phyloP scores from a whole-genome alignment of 2,329 filamentous ascomycete genomes.

The Penicillium polonicum region DNA sequence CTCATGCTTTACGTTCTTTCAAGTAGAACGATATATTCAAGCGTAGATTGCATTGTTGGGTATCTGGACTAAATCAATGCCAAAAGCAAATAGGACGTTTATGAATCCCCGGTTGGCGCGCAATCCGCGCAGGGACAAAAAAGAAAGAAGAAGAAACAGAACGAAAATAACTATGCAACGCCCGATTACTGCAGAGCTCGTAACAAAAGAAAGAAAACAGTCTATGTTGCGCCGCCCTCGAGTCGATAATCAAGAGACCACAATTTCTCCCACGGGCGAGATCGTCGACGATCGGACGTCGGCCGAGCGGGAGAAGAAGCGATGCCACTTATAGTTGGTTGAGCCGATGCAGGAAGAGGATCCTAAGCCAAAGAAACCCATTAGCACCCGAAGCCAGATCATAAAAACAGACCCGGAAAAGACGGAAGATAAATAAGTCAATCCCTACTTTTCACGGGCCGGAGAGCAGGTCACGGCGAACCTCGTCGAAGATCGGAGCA shows the following conservation, averaged over 20 bases:
- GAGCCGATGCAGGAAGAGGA: slow-evolving; percentile 1
- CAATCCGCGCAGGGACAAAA: too few species aligned
- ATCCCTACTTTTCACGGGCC: slow-evolving; percentile 41
- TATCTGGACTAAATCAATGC: slow-evolving; percentile 18
- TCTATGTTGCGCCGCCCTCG: slow-evolving; percentile 28
- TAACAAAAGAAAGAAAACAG: not conserved
- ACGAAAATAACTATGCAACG: not conserved
- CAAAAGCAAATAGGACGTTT: slow-evolving; percentile 2
- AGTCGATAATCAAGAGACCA: slow-evolving; percentile 46
- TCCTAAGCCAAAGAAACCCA: not conserved
- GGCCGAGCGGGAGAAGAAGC: slow-evolving; percentile 29
- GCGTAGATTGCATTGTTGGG: slow-evolving; percentile 17
- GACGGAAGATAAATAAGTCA: slow-evolving; percentile 11
- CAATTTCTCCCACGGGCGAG: slow-evolving; percentile 44
- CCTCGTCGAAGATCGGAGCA: slow-evolving; percentile 47
- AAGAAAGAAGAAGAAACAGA: not conserved
- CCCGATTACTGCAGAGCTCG: not conserved
- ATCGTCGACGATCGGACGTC: slow-evolving; percentile 25
- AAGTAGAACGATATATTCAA: not conserved
- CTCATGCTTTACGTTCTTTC: not conserved
- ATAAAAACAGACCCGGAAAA: slow-evolving; percentile 23
- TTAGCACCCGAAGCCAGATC: slow-evolving; percentile 1
- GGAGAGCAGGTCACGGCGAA: slow-evolving; percentile 48
- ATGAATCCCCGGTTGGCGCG: not conserved
- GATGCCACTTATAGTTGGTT: slow-evolving; percentile 1